Conservation (phyloP, 2,329 filamentous ascomycete genomes). For the Trichoderma sp. region DNA sequence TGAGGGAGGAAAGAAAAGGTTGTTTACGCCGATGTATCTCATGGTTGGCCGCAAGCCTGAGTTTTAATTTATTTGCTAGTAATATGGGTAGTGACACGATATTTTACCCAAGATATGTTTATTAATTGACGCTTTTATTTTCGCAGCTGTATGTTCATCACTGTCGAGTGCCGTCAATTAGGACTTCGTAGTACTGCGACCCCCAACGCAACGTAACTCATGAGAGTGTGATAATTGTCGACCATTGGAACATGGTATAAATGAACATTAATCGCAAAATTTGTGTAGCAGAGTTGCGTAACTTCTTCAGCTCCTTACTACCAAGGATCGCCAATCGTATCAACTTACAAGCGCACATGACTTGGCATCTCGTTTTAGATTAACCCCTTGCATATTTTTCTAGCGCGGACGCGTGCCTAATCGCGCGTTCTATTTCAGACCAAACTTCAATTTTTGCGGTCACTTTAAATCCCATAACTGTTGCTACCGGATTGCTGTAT, state of each 20-base stretch:
- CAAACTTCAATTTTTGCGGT: not conserved
- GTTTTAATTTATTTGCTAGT: not conserved
- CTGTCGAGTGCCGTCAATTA: not conserved
- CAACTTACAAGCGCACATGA: not conserved
- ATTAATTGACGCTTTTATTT: not conserved
- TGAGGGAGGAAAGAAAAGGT: slow-evolving; percentile 75
- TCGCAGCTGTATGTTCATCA: not conserved
- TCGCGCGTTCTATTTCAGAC: not conserved
- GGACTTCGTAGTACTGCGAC: not conserved
- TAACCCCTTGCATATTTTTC: not conserved
- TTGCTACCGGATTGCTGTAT: not conserved
- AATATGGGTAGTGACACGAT: not conserved
- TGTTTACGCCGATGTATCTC: slow-evolving; percentile 96
- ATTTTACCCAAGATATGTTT: not conserved
- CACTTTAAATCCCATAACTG: not conserved
- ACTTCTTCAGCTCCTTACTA: not conserved
- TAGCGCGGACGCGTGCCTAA: not conserved
- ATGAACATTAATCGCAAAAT: not conserved
- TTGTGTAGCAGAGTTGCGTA: not conserved
- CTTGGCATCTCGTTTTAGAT: not conserved
- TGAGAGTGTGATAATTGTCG: not conserved
- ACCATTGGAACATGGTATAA: not conserved
- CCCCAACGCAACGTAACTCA: not conserved
- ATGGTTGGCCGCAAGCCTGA: slow-evolving; percentile 83
- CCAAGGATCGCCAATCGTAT: not conserved